Evolutionary conservation across 306 rosid species (phyloP).

Genomic region (Quercus berberidifolia): DNA sequence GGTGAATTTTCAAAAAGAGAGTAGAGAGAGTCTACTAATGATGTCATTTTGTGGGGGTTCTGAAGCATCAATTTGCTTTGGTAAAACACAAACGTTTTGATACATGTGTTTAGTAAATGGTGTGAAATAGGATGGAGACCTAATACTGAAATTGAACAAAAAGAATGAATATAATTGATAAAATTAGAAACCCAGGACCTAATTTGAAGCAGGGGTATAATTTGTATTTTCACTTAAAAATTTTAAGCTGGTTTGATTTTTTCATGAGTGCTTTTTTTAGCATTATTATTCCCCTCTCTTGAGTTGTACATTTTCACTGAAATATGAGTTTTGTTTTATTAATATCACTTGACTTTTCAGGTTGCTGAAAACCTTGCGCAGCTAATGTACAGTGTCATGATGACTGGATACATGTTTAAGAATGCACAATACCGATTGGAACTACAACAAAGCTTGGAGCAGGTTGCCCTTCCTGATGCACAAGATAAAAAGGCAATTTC

Average conservation of each 20-base stretch:
- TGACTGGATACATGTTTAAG: slow-evolving; percentile 98
- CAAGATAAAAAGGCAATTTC: slow-evolving; percentile 64
- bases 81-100: no score
- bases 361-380: slow-evolving; percentile 99
- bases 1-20: no score
- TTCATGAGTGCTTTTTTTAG: background rate
- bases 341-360: slow-evolving; percentile 42
- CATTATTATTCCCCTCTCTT: background rate
- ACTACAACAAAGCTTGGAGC: slow-evolving; percentile 89
- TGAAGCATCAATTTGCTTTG: no score
- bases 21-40: no score
- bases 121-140: no score
- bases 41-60: no score
- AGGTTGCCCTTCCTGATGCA: slow-evolving; percentile 85
- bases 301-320: background rate
- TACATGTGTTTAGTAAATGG: no score
- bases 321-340: slow-evolving; percentile 2
- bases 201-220: no score
- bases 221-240: background rate
- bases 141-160: no score
- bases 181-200: no score
- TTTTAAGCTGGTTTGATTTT: background rate
- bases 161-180: no score
- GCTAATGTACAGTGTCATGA: slow-evolving; percentile 96
- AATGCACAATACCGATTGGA: slow-evolving; percentile 94